A percentile compares a stretch with the other conserved stretches of the same genome.
These are phyloP conservation scores for Wickerhamomyces sp. DNA, from an alignment of 1,139 yeast genomes.

Conservation along the genomic window DNA sequence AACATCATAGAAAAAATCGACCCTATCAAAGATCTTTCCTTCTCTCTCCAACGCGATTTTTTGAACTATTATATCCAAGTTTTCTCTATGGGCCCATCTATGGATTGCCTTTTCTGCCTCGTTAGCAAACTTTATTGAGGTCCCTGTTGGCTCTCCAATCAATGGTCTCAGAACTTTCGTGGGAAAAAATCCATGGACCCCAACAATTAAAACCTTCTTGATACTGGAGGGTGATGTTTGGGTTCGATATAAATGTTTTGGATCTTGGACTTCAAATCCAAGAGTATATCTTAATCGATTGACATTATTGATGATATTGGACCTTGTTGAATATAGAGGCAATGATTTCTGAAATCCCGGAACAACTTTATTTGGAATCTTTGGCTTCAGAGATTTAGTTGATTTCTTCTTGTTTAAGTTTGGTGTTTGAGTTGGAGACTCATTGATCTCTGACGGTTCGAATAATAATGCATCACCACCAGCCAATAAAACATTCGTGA, in stretches of 20 bases:
- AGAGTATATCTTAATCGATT: slow-evolving; percentile 19
- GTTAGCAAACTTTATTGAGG: slow-evolving; percentile 78
- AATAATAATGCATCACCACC: slow-evolving; percentile 22
- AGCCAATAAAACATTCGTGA: slow-evolving; percentile 14
- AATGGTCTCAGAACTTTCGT: slow-evolving; percentile 77
- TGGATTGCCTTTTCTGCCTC: slow-evolving; percentile 79
- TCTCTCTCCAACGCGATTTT: slow-evolving; percentile 92
- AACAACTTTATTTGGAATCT: slow-evolving; percentile 25
- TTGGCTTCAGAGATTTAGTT: slow-evolving; percentile 1
- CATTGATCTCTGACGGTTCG: slow-evolving; percentile 12
- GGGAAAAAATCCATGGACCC: slow-evolving; percentile 96
- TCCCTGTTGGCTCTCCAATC: slow-evolving; percentile 91
- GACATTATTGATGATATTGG: slow-evolving; percentile 15
- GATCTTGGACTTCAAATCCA: slow-evolving; percentile 22
- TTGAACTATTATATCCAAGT: slow-evolving; percentile 60
- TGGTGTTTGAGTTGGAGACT: not conserved
- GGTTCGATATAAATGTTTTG: slow-evolving; percentile 27
- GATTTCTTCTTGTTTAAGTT: slow-evolving; percentile 3
- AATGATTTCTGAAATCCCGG: slow-evolving; percentile 29
- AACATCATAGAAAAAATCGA: slow-evolving; percentile 70
- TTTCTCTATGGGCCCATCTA: slow-evolving; percentile 62
- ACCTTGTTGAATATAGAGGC: slow-evolving; percentile 23
- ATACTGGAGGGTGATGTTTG: slow-evolving; percentile 23
- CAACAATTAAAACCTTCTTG: slow-evolving; percentile 67
- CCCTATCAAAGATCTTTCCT: slow-evolving; percentile 84